Conservation (phyloP, 495 filamentous ascomycete genomes). For the Penicillium verhagenii region DNA sequence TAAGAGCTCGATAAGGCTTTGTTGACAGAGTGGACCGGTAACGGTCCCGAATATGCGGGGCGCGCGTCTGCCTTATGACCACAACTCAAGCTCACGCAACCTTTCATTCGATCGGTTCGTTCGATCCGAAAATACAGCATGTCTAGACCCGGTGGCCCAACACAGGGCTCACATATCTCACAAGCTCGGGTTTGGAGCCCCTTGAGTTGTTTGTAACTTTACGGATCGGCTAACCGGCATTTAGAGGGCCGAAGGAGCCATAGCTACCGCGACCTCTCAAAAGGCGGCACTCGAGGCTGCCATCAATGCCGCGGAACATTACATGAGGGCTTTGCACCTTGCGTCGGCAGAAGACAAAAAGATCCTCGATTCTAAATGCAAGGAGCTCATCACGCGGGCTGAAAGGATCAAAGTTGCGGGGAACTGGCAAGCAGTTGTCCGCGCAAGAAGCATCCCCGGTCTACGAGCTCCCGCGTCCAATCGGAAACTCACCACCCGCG, state of each 20-base stretch:
- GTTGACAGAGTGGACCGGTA: background rate
- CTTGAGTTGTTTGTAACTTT: background rate
- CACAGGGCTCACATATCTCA: background rate
- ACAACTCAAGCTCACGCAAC: background rate
- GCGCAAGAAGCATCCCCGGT: conserved; percentile 14
- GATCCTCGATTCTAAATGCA: conserved; percentile 61
- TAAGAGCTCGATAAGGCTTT: background rate
- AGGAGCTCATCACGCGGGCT: conserved; percentile 62
- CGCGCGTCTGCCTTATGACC: background rate
- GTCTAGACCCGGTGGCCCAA: background rate
- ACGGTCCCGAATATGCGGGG: background rate
- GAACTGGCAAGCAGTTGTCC: conserved; percentile 34
- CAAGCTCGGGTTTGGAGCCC: background rate
- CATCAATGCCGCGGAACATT: conserved; percentile 71
- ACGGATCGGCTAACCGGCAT: conserved; percentile 19
- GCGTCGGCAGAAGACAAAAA: conserved; percentile 55
- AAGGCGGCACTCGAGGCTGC: conserved; percentile 69
- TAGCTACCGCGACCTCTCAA: conserved; percentile 54
- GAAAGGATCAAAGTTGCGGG: conserved; percentile 65
- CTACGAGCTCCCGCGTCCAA: conserved; percentile 46
- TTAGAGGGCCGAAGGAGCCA: conserved; percentile 61
- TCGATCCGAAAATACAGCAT: background rate
- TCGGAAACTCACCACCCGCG: conserved; percentile 64
- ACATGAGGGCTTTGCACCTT: conserved; percentile 68
- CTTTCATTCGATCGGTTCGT: background rate